Evolutionary conservation across 208 protist species (phyloP).

Genomic region (Leishmania aethiopica): DNA sequence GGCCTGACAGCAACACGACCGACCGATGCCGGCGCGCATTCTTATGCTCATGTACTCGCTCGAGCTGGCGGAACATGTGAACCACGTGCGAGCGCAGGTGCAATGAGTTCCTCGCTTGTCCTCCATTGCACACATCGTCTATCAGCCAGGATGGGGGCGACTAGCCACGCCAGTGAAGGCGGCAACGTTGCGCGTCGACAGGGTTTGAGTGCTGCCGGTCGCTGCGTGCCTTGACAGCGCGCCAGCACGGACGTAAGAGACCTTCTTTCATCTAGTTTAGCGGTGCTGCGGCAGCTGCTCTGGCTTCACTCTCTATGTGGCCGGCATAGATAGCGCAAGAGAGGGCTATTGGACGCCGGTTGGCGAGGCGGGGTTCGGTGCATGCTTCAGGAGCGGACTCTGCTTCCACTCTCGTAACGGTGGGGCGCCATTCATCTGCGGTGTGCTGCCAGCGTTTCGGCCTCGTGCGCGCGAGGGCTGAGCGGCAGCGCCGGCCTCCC

Average conservation of each 20-base stretch:
- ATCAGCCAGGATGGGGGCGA: constrained; percentile 33
- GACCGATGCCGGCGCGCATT: constrained; percentile 56
- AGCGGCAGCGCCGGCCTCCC: background rate
- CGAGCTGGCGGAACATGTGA: constrained; percentile 83
- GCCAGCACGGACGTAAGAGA: constrained; percentile 19
- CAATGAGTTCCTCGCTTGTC: constrained; percentile 43
- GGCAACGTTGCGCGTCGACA: constrained; percentile 39
- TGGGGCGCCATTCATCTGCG: background rate
- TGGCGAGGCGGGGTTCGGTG: background rate
- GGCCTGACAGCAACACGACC: too few species aligned
- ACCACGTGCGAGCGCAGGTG: constrained; percentile 52
- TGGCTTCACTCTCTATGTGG: background rate
- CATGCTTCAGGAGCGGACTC: background rate
- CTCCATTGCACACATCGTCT: constrained; percentile 64
- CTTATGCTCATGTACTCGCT: constrained; percentile 64
- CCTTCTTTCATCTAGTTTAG: constrained; percentile 57
- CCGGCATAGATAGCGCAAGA: background rate
- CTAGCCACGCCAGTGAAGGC: constrained; percentile 33
- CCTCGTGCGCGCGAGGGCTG: background rate
- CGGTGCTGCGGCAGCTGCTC: background rate
- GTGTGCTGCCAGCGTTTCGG: background rate
- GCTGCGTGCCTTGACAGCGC: constrained; percentile 61
- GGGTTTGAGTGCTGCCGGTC: constrained; percentile 54
- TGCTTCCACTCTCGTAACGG: background rate
- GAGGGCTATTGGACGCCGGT: background rate